Base-by-base conservation (phyloP, 1,284 basidiomycete genomes). In the Ceratobasidium sp. region DNA sequence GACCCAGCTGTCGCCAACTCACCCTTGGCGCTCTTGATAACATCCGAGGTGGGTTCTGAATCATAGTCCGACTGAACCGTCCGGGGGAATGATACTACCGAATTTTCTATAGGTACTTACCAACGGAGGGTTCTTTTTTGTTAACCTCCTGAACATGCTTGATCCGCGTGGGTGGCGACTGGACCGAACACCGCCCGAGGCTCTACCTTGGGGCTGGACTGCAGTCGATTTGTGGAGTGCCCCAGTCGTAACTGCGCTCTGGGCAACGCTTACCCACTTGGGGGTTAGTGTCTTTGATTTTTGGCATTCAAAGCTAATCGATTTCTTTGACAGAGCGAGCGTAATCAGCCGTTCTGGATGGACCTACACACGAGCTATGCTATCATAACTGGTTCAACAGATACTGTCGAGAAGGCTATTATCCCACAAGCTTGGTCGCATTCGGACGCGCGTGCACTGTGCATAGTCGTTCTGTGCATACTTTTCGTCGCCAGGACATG, bases 91-190 rank as follows among this genome's bases (percentile, higher is more conserved):
- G 11, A 52, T 3, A 34, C 43, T 44, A 29, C n/a, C n/a, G n/a
- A 61, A 43, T 49, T 49, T 77, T 29, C 37, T 40, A 29, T 44
- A 79, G 78, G 49, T 78, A 46, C 76, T 78, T 8, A 78, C 77
- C 11, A 79, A 79, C 70, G 78, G 69, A 2, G 78, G 78, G 40
- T 79, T 79, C 78, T 79, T 79, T 73, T 68, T 79, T 40, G 77
- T 78, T 40, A 79, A 79, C 64, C 52, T 65, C 9, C 66, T 79
- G 44, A 66, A 64, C 44, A 79, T 79, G 78, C 76, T 78, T 29
- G 64, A 64, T 17, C 78, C 78, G 29, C 51, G 52, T 29, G 78
- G 78, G 19, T 79, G 78, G 78, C 22, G 68, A 32, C 40, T 79
- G 13, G 44, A 62, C 59, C 71, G 46, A 40, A 77, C 76, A n/a